phyloP scores from a whole-genome alignment of 208 protist species.

The Leishmania tarentolae region DNA sequence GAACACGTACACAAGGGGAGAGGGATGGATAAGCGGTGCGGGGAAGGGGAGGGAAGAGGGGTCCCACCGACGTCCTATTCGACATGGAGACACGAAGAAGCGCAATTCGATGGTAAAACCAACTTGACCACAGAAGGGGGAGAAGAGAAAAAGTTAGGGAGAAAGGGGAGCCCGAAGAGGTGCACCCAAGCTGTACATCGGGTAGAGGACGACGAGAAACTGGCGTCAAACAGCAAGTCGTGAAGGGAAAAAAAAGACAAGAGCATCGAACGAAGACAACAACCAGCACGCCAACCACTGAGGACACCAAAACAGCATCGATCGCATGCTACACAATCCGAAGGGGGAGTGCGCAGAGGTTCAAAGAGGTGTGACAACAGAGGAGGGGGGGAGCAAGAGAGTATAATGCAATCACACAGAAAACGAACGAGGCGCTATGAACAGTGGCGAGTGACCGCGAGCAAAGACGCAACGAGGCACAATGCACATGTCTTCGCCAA shows the following conservation, averaged over 20 bases:
- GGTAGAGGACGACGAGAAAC: neutral
- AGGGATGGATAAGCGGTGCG: neutral
- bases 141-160: neutral
- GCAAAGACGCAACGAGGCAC: neutral
- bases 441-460: neutral
- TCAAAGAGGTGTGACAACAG: neutral
- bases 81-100: neutral
- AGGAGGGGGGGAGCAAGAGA: neutral
- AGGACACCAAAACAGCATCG: too few species aligned
- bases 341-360: neutral
- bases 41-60: neutral
- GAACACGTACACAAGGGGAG: neutral
- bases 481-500: neutral
- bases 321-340: too few species aligned
- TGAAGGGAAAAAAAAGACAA: neutral
- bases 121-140: too few species aligned
- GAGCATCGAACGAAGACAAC: too few species aligned
- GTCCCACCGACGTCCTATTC: neutral
- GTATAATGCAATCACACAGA: neutral
- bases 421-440: neutral
- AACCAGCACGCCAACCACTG: neutral
- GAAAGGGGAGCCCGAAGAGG: neutral
- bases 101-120: neutral
- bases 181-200: neutral
- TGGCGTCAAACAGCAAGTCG: neutral